A percentile compares a stretch with the other conserved stretches of the same genome.
Conservation (phyloP, 495 filamentous ascomycete genomes). For the Penicillium fimorum region DNA sequence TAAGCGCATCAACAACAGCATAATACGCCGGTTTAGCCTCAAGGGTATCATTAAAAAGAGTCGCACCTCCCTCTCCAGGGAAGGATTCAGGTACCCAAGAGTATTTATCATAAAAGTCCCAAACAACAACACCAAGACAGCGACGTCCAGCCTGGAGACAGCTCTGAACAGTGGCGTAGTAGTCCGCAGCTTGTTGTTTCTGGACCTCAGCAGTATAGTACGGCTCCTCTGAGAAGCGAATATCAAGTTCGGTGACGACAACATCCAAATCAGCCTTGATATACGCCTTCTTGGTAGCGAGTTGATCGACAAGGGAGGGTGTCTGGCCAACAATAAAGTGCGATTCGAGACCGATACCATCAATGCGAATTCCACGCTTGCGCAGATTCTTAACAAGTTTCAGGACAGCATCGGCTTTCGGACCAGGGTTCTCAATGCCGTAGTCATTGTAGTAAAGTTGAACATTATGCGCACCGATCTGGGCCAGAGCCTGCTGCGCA, state of each 20-base stretch:
- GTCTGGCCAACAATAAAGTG: slow-evolving; percentile 56
- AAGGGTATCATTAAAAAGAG: slow-evolving; percentile 48
- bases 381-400: slow-evolving; percentile 48
- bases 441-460: slow-evolving; percentile 70
- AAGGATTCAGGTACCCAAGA: slow-evolving; percentile 54
- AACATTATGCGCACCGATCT: slow-evolving; percentile 30
- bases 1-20: slow-evolving; percentile 22
- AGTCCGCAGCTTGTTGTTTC: slow-evolving; percentile 52
- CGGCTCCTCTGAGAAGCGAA: slow-evolving; percentile 42
- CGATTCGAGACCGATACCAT: slow-evolving; percentile 59
- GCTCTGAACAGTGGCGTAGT: slow-evolving; percentile 49
- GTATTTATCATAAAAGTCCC: slow-evolving; percentile 56
- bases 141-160: slow-evolving; percentile 49
- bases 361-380: slow-evolving; percentile 51
- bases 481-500: slow-evolving; percentile 39
- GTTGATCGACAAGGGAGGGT: slow-evolving; percentile 39
- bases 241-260: slow-evolving; percentile 64
- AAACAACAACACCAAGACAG: slow-evolving; percentile 61
- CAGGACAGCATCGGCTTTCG: slow-evolving; percentile 48
- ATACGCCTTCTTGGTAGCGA: slow-evolving; percentile 42
- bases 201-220: slow-evolving; percentile 34
- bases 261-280: slow-evolving; percentile 52
- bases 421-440: slow-evolving; percentile 55
- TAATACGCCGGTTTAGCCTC: slow-evolving; percentile 50
- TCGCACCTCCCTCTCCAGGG: slow-evolving; percentile 42